Evolutionary conservation across 768 basidiomycete species (phyloP).

Genomic region (Rhizopogon roseolus): DNA sequence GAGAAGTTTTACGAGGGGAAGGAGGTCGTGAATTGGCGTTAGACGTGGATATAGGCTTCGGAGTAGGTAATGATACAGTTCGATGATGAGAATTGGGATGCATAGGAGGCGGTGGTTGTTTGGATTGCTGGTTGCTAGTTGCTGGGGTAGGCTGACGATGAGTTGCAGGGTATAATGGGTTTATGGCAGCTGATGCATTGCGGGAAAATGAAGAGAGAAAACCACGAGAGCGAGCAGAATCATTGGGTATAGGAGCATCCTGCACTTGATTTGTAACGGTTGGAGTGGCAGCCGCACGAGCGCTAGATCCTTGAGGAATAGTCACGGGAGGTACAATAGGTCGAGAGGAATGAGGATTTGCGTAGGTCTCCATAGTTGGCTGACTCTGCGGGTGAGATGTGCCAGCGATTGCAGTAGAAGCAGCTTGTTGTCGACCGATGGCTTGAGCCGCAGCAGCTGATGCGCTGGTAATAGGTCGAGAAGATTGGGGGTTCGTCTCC

Average conservation of each 20-base stretch:
- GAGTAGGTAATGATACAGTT: conserved; percentile 30
- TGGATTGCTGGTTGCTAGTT: conserved; percentile 12
- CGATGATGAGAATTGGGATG: conserved; percentile 28
- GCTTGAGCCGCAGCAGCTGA: background rate
- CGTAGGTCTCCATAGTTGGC: conserved; percentile 8
- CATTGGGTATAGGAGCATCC: conserved; percentile 14
- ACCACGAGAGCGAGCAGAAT: conserved; percentile 21
- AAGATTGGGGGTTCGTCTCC: conserved; percentile 17
- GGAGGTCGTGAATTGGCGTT: conserved; percentile 13
- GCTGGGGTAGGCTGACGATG: conserved; percentile 17
- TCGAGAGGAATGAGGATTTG: conserved; percentile 17
- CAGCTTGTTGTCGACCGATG: background rate
- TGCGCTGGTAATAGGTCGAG: conserved; percentile 8
- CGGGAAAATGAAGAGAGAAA: conserved; percentile 11
- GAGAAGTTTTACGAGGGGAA: conserved; percentile 24
- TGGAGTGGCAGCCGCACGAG: conserved; percentile 8
- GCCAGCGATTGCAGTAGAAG: background rate
- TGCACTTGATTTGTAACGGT: conserved; percentile 13
- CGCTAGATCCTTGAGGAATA: conserved; percentile 8
- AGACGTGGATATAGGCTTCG: conserved; percentile 10
- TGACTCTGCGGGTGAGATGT: background rate
- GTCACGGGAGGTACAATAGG: conserved; percentile 10
- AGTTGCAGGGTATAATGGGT: conserved; percentile 17
- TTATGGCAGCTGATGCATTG: conserved; percentile 10
- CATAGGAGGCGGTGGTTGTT: conserved; percentile 13